Conservation (phyloP, 768 basidiomycete species). For the Suillus subluteus region DNA sequence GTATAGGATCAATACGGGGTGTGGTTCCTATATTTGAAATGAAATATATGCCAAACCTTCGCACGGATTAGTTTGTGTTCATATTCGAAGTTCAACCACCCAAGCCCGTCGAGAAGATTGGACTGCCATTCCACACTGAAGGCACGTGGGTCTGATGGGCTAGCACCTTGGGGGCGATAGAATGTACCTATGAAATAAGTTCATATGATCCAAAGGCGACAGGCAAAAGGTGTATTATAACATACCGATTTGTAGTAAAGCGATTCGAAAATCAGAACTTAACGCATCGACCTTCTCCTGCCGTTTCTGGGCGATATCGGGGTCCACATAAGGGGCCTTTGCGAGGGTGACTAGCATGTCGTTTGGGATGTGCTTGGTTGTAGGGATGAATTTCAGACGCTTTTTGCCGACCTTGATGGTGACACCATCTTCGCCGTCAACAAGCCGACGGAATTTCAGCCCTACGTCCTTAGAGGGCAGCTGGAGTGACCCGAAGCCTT, state of each 20-base stretch:
- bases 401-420: constrained; percentile 43
- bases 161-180: constrained; percentile 28
- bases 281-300: constrained; percentile 47
- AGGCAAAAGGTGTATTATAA: constrained; percentile 39
- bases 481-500: constrained; percentile 48
- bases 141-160: constrained; percentile 42
- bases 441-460: constrained; percentile 48
- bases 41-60: constrained; percentile 42
- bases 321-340: constrained; percentile 60
- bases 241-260: constrained; percentile 68
- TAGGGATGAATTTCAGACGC: constrained; percentile 39
- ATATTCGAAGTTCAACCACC: constrained; percentile 65
- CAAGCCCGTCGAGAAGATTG: constrained; percentile 51
- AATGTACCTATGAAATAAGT: constrained; percentile 25
- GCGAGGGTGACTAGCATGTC: constrained; percentile 41
- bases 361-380: constrained; percentile 11
- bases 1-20: background rate
- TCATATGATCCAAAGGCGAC: constrained; percentile 1
- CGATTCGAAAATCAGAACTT: constrained; percentile 54
- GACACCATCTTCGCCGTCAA: constrained; percentile 39
- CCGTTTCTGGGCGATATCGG: constrained; percentile 55
- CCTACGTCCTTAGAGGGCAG: constrained; percentile 39
- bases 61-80: constrained; percentile 69
- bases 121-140: constrained; percentile 77
- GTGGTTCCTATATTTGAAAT: background rate